Percentiles rank a stretch among this genome's conserved stretches.
Evolutionary conservation across 2,329 filamentous ascomycete genomes (phyloP).

Genomic region (Macrophomina phaseolina): DNA sequence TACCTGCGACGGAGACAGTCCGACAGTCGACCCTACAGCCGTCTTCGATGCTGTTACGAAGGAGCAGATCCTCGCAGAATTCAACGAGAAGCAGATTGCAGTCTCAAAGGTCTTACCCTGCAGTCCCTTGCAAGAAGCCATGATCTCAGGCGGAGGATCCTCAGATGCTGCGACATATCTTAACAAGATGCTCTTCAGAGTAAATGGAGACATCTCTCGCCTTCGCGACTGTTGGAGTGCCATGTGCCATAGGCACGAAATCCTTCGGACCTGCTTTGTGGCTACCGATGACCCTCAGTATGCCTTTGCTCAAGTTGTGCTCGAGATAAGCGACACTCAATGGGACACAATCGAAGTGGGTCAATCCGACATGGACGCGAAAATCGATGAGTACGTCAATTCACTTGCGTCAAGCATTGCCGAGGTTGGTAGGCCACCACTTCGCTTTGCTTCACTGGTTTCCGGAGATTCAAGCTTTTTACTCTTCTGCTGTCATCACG

Average conservation of each 20-base stretch:
- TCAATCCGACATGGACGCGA: constrained; percentile 40
- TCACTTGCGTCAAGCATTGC: constrained; percentile 57
- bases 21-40: constrained; percentile 21
- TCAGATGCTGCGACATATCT: constrained; percentile 64
- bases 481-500: constrained; percentile 72
- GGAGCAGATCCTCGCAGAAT: constrained; percentile 28
- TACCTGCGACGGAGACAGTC: background rate
- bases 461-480: constrained; percentile 39
- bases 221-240: constrained; percentile 67
- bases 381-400: constrained; percentile 49
- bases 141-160: constrained; percentile 68
- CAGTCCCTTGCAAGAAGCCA: constrained; percentile 85
- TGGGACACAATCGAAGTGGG: constrained; percentile 44
- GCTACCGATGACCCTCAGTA: constrained; percentile 64
- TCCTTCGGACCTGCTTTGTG: constrained; percentile 78
- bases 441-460: constrained; percentile 40
- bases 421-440: constrained; percentile 40
- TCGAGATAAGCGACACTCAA: constrained; percentile 54
- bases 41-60: constrained; percentile 30
- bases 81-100: constrained; percentile 39
- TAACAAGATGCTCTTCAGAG: constrained; percentile 71
- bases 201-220: constrained; percentile 57
- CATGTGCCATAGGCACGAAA: constrained; percentile 71
- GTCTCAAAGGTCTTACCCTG: constrained; percentile 73
- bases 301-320: constrained; percentile 75